A percentile compares a stretch with the other conserved stretches of the same genome.
These are phyloP conservation scores for Fimicolochytrium jonesii DNA, from an alignment of 192 early-diverging fungal genomes.

Conservation along the genomic window DNA sequence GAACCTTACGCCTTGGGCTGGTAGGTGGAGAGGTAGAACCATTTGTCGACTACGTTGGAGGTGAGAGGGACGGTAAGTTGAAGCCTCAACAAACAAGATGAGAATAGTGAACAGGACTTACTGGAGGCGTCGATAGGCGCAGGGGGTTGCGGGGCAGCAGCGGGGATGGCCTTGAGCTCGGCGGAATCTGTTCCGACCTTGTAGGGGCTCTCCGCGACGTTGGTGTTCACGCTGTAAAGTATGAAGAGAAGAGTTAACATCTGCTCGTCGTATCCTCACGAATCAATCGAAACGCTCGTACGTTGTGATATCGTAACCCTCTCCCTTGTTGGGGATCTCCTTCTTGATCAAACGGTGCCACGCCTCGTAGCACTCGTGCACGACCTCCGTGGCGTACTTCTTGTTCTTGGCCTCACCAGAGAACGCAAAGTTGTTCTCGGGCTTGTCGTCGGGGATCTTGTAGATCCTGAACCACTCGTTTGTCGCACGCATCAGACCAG, in stretches of 20 bases:
- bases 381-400: slow-evolving; percentile 83
- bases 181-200: slow-evolving; percentile 56
- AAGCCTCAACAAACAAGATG: slow-evolving; percentile 1
- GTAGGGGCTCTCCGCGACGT: slow-evolving; percentile 72
- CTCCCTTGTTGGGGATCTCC: slow-evolving; percentile 54
- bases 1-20: too few relatives aligned
- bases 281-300: too few relatives aligned
- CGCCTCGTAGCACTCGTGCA: slow-evolving; percentile 91
- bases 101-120: slow-evolving; percentile 19
- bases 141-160: slow-evolving; percentile 43
- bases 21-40: slow-evolving; percentile 99
- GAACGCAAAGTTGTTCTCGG: slow-evolving; percentile 99
- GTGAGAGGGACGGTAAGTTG: slow-evolving; percentile 8
- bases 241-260: slow-evolving; percentile 1
- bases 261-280: too few relatives aligned
- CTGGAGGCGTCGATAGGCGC: slow-evolving; percentile 74
- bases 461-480: slow-evolving; percentile 99
- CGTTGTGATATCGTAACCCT: slow-evolving; percentile 71
- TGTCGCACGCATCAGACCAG: slow-evolving; percentile 91
- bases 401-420: slow-evolving; percentile 67
- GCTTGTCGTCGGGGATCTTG: slow-evolving; percentile 99
- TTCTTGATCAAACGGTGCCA: slow-evolving; percentile 82
- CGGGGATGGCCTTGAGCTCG: slow-evolving; percentile 51
- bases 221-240: slow-evolving; percentile 51
- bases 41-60: slow-evolving; percentile 91